These are phyloP conservation scores for Colletotrichum sojae DNA, from an alignment of 2,329 filamentous ascomycete species.

Conservation along the genomic window DNA sequence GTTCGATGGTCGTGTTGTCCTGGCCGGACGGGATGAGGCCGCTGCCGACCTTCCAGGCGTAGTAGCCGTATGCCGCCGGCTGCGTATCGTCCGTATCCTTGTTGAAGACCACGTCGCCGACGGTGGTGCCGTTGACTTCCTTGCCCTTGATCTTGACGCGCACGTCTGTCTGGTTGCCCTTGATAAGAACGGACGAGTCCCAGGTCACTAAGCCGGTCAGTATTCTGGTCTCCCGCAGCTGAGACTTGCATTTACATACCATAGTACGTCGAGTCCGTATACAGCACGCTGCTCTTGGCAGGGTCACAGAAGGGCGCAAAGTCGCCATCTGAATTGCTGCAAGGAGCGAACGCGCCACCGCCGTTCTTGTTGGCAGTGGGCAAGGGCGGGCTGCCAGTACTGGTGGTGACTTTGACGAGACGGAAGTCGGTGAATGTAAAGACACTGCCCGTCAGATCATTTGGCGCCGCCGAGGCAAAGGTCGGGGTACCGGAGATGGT, in stretches of 20 bases:
- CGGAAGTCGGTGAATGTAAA: constrained; percentile 54
- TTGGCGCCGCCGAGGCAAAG: constrained; percentile 56
- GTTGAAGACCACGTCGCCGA: constrained; percentile 41
- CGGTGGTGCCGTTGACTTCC: constrained; percentile 57
- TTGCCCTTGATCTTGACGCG: constrained; percentile 52
- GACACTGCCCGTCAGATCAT: constrained; percentile 62
- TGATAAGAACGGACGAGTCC: constrained; percentile 67
- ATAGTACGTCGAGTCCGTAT: constrained; percentile 65
- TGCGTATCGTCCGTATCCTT: constrained; percentile 31
- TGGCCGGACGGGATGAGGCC: constrained; percentile 44
- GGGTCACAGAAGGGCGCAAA: constrained; percentile 68
- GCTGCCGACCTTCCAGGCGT: constrained; percentile 46
- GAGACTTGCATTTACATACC: constrained; percentile 51
- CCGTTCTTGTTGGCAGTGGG: constrained; percentile 60
- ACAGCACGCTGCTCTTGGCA: constrained; percentile 57
- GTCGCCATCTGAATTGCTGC: constrained; percentile 62
- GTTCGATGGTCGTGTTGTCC: constrained; percentile 48
- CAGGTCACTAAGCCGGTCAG: constrained; percentile 64
- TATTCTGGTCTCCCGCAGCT: neutral
- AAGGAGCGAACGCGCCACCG: constrained; percentile 65
- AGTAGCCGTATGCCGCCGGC: constrained; percentile 49
- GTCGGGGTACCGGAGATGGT: constrained; percentile 62
- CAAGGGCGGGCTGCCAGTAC: constrained; percentile 59
- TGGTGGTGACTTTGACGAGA: constrained; percentile 55
- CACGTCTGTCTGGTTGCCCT: constrained; percentile 53